Conservation (phyloP, 2,329 filamentous ascomycete genomes). For the Sclerotiophoma versabilis region DNA sequence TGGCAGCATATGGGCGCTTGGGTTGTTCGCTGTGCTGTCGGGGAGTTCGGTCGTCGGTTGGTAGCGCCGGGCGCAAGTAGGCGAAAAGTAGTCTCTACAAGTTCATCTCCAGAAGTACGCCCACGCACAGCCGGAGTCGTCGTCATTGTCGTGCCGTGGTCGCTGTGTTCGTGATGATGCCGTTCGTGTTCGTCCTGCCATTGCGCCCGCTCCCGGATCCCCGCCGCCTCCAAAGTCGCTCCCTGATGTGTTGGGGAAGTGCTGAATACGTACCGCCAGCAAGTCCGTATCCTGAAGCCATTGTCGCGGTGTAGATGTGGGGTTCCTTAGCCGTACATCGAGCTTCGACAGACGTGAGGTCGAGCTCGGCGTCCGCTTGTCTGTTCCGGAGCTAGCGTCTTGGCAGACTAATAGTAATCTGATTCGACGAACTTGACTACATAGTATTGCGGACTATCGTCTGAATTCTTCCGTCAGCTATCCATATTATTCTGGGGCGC, state of each 20-base stretch:
- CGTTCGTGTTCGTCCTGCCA: slow-evolving; percentile 24
- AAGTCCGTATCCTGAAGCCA: slow-evolving; percentile 85
- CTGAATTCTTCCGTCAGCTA: too few species aligned
- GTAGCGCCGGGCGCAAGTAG: neutral
- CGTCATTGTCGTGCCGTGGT: neutral
- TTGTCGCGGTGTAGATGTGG: slow-evolving; percentile 54
- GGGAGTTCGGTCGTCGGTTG: too few species aligned
- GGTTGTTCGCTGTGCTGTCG: too few species aligned
- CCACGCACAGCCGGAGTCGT: neutral
- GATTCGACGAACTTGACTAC: neutral
- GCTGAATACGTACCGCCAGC: slow-evolving; percentile 69
- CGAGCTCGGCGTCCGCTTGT: slow-evolving; percentile 11
- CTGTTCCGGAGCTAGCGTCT: neutral
- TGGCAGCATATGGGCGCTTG: too few species aligned
- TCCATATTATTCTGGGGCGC: too few species aligned
- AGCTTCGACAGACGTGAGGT: slow-evolving; percentile 31
- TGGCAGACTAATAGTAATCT: neutral
- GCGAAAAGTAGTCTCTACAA: neutral
- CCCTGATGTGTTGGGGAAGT: neutral
- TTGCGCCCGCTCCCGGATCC: slow-evolving; percentile 22
- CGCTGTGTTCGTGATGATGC: slow-evolving; percentile 9
- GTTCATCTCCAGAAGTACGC: neutral
- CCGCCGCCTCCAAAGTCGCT: slow-evolving; percentile 17
- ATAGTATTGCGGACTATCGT: too few species aligned
- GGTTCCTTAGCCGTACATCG: slow-evolving; percentile 22